Evolutionary conservation across 495 filamentous ascomycete genomes (phyloP), one percentile per base, ranked within the genome.

Genomic region (Penicillium roqueforti): DNA sequence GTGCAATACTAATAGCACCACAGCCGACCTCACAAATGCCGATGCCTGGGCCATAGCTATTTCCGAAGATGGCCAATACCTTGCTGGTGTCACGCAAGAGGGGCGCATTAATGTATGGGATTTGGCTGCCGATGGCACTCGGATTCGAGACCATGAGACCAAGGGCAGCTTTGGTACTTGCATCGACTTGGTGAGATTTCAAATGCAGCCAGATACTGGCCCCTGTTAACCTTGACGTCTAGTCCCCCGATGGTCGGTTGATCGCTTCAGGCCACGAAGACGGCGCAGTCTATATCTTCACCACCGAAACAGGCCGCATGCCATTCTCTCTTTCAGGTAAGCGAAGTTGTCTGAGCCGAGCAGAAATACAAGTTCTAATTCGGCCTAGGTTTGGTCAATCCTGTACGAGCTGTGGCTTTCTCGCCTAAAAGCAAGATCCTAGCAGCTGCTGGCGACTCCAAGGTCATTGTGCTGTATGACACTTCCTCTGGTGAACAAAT

Each of bases 201-300:
- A 3, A 40, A 37, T 14, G n/a, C 20, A 46, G 38, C 10, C 16
- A 16, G 6, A 4, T 46, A 60, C n/a, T 46, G 31, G 6, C 18
- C 53, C n/a, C 16, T 42, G 18, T 48, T 61, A 14, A 62, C 60
- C 4, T 55, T 22, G 38, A 28, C 16, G 8, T 44, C 28, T 52
- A 87, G 84, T 87, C 83, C 46, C 54, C 78, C 26, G 87, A 98
- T 69, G 92, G 91, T 47, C 82, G 80, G 53, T 84, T 92, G 61
- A 91, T 92, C 43, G 93, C 92, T 8, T 92, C 86, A 52, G 93
- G 93, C 0, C 95, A 98, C 69, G 84, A 95, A 68, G 95, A 88
- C 66, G 93, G 93, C 22, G 85, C 83, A n/a, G 81, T 98, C 47
- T 96, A 96, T 63, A 85, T 98, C 34, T 97, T 97, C 75, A 90